These are phyloP conservation scores for Neodidymelliopsis sp. DNA, from an alignment of 2,329 filamentous ascomycete species.

Conservation along the genomic window DNA sequence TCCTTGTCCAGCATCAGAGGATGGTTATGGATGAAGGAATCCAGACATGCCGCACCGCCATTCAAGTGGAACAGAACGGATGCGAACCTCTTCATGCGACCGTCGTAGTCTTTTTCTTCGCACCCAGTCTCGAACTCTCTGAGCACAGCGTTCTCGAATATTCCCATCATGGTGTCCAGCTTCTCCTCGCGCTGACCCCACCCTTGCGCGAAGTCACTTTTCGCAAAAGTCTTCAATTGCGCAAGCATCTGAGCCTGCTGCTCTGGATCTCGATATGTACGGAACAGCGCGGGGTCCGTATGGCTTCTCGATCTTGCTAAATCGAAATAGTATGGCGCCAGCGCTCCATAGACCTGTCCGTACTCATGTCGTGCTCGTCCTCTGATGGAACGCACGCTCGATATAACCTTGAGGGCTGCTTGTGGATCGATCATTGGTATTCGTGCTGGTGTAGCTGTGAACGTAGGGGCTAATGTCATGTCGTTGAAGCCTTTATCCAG, in stretches of 20 bases:
- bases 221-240: conserved; percentile 79
- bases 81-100: conserved; percentile 87
- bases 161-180: conserved; percentile 74
- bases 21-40: conserved; percentile 89
- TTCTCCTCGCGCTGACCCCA: conserved; percentile 75
- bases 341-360: conserved; percentile 84
- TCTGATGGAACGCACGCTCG: conserved; percentile 76
- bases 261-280: conserved; percentile 85
- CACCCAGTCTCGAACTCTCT: conserved; percentile 94
- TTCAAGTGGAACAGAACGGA: conserved; percentile 84
- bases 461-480: conserved; percentile 61
- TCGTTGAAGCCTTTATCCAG: conserved; percentile 81
- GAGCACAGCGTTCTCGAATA: conserved; percentile 90
- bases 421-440: conserved; percentile 60
- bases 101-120: conserved; percentile 85
- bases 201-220: conserved; percentile 80
- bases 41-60: conserved; percentile 77
- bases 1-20: conserved; percentile 79
- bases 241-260: conserved; percentile 88
- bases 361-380: conserved; percentile 90
- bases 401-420: conserved; percentile 72
- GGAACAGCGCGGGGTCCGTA: conserved; percentile 83
- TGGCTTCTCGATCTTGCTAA: conserved; percentile 74
- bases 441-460: conserved; percentile 39
- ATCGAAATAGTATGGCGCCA: conserved; percentile 90